These are phyloP conservation scores for Rosellinia necatrix DNA, from an alignment of 2,329 filamentous ascomycete genomes.

Conservation along the genomic window DNA sequence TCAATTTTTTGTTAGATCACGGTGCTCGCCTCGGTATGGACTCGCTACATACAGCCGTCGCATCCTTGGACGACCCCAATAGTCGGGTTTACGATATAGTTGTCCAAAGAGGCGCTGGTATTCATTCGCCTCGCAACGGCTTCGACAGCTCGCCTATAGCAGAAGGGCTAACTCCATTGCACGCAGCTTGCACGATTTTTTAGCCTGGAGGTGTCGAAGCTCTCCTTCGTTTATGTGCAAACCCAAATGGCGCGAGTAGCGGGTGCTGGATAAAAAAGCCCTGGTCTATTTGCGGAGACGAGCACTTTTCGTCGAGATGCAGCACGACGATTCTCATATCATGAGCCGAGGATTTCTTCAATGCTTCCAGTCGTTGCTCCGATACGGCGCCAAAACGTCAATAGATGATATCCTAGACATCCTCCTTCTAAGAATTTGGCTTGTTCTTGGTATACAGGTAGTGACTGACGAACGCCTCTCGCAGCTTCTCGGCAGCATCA, in stretches of 20 bases:
- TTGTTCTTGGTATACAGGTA: not conserved
- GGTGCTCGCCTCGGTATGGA: not conserved
- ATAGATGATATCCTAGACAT: slow-evolving; percentile 5
- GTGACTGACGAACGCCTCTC: not conserved
- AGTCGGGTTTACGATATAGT: slow-evolving; percentile 2
- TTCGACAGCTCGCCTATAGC: no score
- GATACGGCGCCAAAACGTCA: not conserved
- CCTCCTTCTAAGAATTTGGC: slow-evolving; percentile 5
- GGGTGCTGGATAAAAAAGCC: not conserved
- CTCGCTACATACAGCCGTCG: not conserved
- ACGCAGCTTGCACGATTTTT: not conserved
- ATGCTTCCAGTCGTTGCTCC: slow-evolving; percentile 4
- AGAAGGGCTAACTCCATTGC: not conserved
- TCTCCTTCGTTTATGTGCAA: slow-evolving; percentile 15
- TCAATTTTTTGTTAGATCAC: slow-evolving; percentile 6
- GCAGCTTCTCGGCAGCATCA: no score
- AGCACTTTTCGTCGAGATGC: not conserved
- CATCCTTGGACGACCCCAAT: not conserved
- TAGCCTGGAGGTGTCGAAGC: not conserved
- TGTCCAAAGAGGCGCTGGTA: not conserved
- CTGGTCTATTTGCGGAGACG: not conserved
- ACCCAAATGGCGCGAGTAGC: slow-evolving; percentile 1
- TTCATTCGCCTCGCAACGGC: not conserved
- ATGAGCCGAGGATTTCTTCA: not conserved
- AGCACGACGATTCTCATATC: no score